A percentile compares a stretch with the other conserved stretches of the same genome.
Evolutionary conservation across 768 basidiomycete species (phyloP).

Genomic region (Asterophora parasitica): DNA sequence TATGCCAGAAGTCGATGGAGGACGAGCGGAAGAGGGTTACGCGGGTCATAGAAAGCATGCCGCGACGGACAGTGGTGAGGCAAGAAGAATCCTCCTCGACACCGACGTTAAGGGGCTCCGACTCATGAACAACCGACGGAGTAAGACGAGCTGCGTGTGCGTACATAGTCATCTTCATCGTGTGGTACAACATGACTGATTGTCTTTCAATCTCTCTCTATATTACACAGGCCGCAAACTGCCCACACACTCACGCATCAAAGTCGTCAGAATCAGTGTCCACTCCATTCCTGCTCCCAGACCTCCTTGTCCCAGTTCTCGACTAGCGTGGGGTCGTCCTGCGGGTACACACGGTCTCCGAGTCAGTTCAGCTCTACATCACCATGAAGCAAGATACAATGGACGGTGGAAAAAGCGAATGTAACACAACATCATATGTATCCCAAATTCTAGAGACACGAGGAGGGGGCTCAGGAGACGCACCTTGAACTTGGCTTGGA

Average conservation of each 20-base stretch:
- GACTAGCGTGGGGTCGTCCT: slow-evolving; percentile 63
- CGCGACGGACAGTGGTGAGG: slow-evolving; percentile 44
- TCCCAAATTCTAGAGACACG: too few species aligned
- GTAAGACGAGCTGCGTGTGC: too few species aligned
- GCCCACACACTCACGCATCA: too few species aligned
- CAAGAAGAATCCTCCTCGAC: slow-evolving; percentile 21
- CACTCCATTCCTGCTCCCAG: slow-evolving; percentile 47
- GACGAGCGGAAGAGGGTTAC: slow-evolving; percentile 52
- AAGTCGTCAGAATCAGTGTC: not conserved
- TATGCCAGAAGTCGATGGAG: slow-evolving; percentile 54
- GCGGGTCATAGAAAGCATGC: slow-evolving; percentile 57
- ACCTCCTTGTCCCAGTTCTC: slow-evolving; percentile 72
- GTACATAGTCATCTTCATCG: not conserved
- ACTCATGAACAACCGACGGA: too few species aligned
- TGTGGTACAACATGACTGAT: not conserved
- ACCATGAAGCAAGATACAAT: too few species aligned
- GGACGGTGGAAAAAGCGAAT: too few species aligned
- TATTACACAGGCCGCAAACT: not conserved
- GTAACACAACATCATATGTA: too few species aligned
- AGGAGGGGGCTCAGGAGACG: not conserved
- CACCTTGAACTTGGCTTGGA: slow-evolving; percentile 69
- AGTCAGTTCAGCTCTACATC: too few species aligned
- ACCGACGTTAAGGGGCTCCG: too few species aligned
- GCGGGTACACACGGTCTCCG: too few species aligned
- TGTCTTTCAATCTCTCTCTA: too few species aligned